Base-by-base conservation (phyloP, 2,329 filamentous ascomycete genomes). In the Pestalotiopsis sp. region DNA sequence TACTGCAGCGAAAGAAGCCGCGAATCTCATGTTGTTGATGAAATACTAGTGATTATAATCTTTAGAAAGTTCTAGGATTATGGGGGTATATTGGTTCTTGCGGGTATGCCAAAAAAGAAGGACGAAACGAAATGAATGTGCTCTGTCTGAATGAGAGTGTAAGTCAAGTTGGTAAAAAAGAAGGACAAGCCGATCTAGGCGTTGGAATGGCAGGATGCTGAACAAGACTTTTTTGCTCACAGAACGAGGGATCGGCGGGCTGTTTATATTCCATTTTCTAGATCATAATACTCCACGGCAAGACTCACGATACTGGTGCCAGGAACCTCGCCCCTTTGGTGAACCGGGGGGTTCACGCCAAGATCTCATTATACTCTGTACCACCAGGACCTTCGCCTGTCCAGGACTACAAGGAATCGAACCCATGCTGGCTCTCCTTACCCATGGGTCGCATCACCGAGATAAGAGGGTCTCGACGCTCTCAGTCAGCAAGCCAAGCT, bases 1-100 rank as follows among this genome's bases (percentile, higher is more conserved):
- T 31, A 58, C 64, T 1, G 64, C 66, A 64, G 38, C 52, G 52
- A 70, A 31, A 17, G 66, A 66, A 39, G 65, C n/a, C 1, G 66
- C 56, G 58, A 67, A 67, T 41, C 61, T 69, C 70, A 72, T 72
- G 23, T 17, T 69, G 56, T 31, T 25, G 6, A n/a, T 38, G 27
- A 39, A 23, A 52, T 52, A n/a, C 17, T 52, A 52, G 11, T n/a
- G 13, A 49, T 52, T 52, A 52, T 52, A 52, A 52, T 52, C 45
- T 52, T 52, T 20, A n/a, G 45, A 39, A n/a, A 39, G 14, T 62
- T 39, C 6, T 27, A 39, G 13, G 59, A 62, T 39, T n/a, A 36
- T 36, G 3, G 27, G 57, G 23, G 5, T 27, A 23, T 3, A 11
- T 59, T 59, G 56, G 17, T 27, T 36, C 31, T 27, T 59, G 23